Evolutionary conservation across 1,284 basidiomycete species (phyloP), one percentile per base, ranked within the genome.

Genomic region (Sporisorium graminicola): DNA sequence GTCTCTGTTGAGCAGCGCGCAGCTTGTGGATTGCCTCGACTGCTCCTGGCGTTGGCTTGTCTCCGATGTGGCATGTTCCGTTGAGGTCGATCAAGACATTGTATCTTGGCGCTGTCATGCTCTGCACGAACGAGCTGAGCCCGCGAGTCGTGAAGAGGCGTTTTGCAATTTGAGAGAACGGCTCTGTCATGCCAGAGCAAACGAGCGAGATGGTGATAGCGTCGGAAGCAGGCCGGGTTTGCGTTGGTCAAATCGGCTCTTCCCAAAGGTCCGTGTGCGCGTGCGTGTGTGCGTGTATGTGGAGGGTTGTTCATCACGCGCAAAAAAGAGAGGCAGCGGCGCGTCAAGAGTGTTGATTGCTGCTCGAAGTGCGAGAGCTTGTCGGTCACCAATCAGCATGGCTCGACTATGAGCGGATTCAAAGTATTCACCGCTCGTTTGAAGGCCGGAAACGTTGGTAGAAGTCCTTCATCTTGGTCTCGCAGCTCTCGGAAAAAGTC

Each of bases 401-500:
- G 8, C 37, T 18, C 37, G n/a, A 8, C 16, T 5, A 40, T 10
- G 27, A 49, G 29, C 16, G 29, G 47, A n/a, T 22, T 49, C 7
- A 26, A 20, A 13, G n/a, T 9, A 31, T 16, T 74, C 65, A 69
- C 14, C 72, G 50, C 44, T 69, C 74, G 55, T 65, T 68, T 4
- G 65, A 55, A 14, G 86, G 80, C 69, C 89, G 88, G 82, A 93
- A 94, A 13, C 90, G 88, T 16, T 88, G 88, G 79, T 94, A 94
- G 73, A 90, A 90, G 52, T 90, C 89, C 84, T 96, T 97, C 13
- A 92, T 92, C 67, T 90, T 89, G 0, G 90, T 88, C 85, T 95
- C 93, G 5, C 92, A 89, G 67, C 90, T 89, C 77, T 95, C 94
- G 81, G 93, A 92, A 20, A 92, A 94, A 27, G 94, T 93, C 86